Base-by-base conservation (phyloP, 441 rosid genomes). In the Mallotus japonicus region DNA sequence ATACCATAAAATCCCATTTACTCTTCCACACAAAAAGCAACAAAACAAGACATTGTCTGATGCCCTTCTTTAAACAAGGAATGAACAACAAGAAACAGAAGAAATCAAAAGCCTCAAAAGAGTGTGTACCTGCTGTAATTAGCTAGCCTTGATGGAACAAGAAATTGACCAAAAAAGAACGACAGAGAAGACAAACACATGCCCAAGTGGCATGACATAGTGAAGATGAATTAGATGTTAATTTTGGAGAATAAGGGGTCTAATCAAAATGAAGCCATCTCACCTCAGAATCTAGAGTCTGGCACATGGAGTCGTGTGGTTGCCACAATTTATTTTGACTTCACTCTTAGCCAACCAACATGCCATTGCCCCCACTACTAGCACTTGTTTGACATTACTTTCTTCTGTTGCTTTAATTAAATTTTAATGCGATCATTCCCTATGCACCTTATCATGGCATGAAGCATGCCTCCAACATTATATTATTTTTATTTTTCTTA, bases 221-320 rank as follows among this genome's bases (percentile, higher is more conserved):
- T 28, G 32, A 28, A 28, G 32, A 28, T 28, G 32, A 28, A 28
- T 28, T 28, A 24, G 28, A 1, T 24, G 28, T 24, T 24, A 2
- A 28, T 28, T 28, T 28, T 28, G 32, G 32, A 14, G 46, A 14
- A 3, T 71, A 14, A 4, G 32, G 32, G 32, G 32, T 28, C 32
- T 28, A 28, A 28, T 28, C 32, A 28, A 2, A 28, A 28, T 28
- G 32, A 28, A 28, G 32, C 32, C 32, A 28, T 28, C 32, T 28
- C 32, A 28, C 32, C 32, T 67, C 56, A 2, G 3, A 20, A 2
- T 12, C 63, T 51, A 7, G 14, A 24, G 73, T 51, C 14, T 16
- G 58, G 75, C 80, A 47, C 75, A 53, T 59, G 78, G 72, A 6
- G 73, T 72, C 85, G 77, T 65, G 83, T 76, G 76, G 68, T 22